Conservation (phyloP, 2,329 filamentous ascomycete genomes). For the Stagonosporopsis tanaceti region DNA sequence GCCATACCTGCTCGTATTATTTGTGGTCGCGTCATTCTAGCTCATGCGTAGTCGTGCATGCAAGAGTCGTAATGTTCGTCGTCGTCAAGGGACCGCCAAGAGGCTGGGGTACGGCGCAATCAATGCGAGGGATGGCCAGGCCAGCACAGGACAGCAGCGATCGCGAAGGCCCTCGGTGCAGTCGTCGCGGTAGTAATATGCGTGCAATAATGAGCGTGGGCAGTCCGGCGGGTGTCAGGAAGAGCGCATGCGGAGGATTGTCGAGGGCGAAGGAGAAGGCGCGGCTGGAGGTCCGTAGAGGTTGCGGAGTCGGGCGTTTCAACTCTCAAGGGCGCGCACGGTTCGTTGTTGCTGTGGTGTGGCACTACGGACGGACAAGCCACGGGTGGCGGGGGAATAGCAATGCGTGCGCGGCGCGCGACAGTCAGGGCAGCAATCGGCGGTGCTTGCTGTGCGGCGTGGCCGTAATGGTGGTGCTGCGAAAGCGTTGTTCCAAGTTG, state of each 20-base stretch:
- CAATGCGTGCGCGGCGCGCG: constrained; percentile 7
- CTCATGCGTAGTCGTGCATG: constrained; percentile 42
- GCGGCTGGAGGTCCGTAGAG: constrained; percentile 12
- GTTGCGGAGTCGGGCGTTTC: constrained; percentile 13
- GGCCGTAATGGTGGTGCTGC: constrained; percentile 7
- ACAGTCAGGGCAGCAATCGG: constrained; percentile 2
- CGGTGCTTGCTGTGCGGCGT: constrained; percentile 4
- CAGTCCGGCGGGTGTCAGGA: constrained; percentile 4
- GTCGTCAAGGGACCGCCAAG: constrained; percentile 33
- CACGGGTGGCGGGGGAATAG: constrained; percentile 10
- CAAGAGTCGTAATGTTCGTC: constrained; percentile 13
- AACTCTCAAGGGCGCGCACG: constrained; percentile 19
- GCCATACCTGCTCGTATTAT: constrained; percentile 64
- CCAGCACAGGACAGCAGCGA: constrained; percentile 23
- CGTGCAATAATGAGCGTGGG: constrained; percentile 15
- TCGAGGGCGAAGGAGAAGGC: constrained; percentile 3
- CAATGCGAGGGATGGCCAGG: constrained; percentile 33
- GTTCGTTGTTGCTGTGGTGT: constrained; percentile 10
- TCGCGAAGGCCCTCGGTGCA: not conserved
- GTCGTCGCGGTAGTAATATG: constrained; percentile 3
- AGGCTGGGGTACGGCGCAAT: constrained; percentile 36
- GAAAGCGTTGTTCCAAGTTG: constrained; percentile 10
- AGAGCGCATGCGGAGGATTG: constrained; percentile 13
- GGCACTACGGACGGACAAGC: constrained; percentile 8
- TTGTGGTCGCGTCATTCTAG: constrained; percentile 63